Evolutionary conservation across 2,329 filamentous ascomycete genomes (phyloP), one percentile per base, ranked within the genome.

Genomic region (Colletotrichum shisoi): DNA sequence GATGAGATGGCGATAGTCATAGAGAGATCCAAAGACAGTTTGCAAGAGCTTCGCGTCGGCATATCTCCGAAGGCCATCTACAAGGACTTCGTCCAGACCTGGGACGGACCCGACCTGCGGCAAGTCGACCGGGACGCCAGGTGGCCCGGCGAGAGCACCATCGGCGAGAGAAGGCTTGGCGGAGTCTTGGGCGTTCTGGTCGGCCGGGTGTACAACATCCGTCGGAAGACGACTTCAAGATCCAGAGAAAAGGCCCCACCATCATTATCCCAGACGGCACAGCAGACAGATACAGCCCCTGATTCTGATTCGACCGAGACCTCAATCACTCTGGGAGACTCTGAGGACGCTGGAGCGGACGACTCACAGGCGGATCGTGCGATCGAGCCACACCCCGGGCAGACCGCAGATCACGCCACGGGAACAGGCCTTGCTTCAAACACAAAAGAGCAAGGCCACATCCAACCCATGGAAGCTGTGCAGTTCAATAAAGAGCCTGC

Each of bases 1-100:
- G 91, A 94, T 73, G 92, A 95, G 78, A 90, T 95, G 86, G 89
- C 90, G 61, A 82, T 92, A 48, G 82, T 95, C 13, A 87, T 95
- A 68, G 89, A 90, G 68, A 86, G 88, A 27, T 94, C 91, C 13
- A 82, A 87, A 66, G 81, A 84, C 69, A 83, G 83, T 48, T 79
- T 95, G 17, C 84, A 85, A 37, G 92, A 94, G 76, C 81, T 96
- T 40, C 84, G 91, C 49, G 84, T 95, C 5, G 91, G 92, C 6
- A 87, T 95, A 62, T 87, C 91, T 5, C 74, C 80, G 40, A 81
- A 79, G 62, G 82, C 80, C 27, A 70, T 73, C 1, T 71, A 73
- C 53, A 74, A 77, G 42, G 80, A 88, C 67, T 91, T 89, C 79
- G 83, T 83, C 2, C 84, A 84, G 59, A 79, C 85, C 1, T 91